Conservation (phyloP, 768 basidiomycete genomes). For the Paxillus ammoniavirescens region DNA sequence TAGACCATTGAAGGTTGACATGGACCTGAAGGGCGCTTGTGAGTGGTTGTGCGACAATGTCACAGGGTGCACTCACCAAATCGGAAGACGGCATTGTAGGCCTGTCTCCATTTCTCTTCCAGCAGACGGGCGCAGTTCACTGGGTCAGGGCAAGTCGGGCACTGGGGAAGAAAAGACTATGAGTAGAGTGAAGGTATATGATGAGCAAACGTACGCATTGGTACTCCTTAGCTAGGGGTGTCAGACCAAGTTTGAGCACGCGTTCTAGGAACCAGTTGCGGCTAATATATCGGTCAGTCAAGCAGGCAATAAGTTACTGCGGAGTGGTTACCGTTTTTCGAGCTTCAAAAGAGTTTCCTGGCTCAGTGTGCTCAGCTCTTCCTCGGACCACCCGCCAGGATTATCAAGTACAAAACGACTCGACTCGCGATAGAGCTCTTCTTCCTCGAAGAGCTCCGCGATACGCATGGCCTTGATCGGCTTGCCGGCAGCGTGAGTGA, state of each 20-base stretch:
- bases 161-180: constrained; percentile 42
- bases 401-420: constrained; percentile 92
- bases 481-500: constrained; percentile 88
- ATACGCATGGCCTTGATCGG: constrained; percentile 93
- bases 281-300: constrained; percentile 34
- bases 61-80: constrained; percentile 51
- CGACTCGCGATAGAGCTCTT: constrained; percentile 86
- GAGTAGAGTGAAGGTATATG: neutral
- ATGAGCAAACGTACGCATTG: constrained; percentile 65
- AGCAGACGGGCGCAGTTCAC: constrained; percentile 74
- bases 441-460: constrained; percentile 87
- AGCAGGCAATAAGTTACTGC: neutral
- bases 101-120: constrained; percentile 93
- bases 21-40: constrained; percentile 46
- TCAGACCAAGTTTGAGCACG: constrained; percentile 86
- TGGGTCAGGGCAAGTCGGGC: constrained; percentile 81
- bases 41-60: neutral
- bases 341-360: constrained; percentile 84
- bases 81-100: constrained; percentile 81
- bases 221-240: constrained; percentile 89
- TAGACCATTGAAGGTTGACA: constrained; percentile 92
- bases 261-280: constrained; percentile 96
- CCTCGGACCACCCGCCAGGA: constrained; percentile 80
- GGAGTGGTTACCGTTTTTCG: constrained; percentile 65
- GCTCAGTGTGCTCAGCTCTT: constrained; percentile 78